Base-by-base conservation (phyloP, 352 stramenopile species). In the Globisporangium takayamanum region DNA sequence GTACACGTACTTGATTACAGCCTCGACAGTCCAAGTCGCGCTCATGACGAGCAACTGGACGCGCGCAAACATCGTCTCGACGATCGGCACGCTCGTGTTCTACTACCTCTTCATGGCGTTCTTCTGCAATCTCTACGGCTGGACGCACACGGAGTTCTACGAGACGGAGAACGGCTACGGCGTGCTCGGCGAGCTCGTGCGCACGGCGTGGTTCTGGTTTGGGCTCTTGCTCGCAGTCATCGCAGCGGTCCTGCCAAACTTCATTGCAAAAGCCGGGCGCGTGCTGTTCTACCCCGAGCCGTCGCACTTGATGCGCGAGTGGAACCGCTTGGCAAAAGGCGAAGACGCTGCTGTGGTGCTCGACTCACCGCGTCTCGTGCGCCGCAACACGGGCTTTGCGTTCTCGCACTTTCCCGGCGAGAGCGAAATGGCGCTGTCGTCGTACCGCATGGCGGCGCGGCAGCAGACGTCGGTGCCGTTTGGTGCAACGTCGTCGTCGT, bases 1-100 rank as follows among this genome's bases (percentile, higher is more conserved):
- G 0, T 95, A 95, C 65, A 88, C 81, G 50, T 95, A 89, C 57
- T 48, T 95, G 64, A 95, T 95, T 62, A 88, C 84, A 26, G 80
- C 82, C 0, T 95, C 87, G 41, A 95, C 84, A 12, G 78, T 76
- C 14, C 87, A 95, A 73, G 85, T 95, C 45, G 70, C 82, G 18
- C 60, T 95, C 39, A 90, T 95, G 79, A 95, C 87, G 47, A 95
- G 87, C 62, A 95, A 95, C 64, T 95, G 87, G 87, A 95, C 87
- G 10, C 68, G 69, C 8, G 60, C 76, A 2, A 95, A 95, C 60
- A 73, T 67, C 1, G 10, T 88, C 33, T 86, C 83, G 22, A 93
- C 86, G 28, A 52, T 94, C 16, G 87, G 84, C 25, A 94, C 85
- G 12, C 64, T 94, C 2, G 44, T 91, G n/a, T 94, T 95, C 55